Evolutionary conservation across 108 stramenopile genomes (phyloP).

Genomic region (Discostella stelligeroides): DNA sequence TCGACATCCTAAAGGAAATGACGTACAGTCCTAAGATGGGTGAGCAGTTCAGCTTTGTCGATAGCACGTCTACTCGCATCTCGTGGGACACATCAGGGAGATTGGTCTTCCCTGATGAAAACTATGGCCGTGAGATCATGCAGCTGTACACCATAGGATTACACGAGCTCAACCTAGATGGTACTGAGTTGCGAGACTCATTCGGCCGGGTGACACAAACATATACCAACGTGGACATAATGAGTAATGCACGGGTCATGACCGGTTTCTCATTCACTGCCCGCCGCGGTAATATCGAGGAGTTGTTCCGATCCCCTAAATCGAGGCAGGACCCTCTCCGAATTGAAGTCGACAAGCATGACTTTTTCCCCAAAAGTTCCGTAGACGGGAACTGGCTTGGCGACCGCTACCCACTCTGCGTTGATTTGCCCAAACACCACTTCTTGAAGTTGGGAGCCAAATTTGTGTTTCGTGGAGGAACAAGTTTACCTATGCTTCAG

Average conservation of each 20-base stretch:
- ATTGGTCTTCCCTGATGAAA: conserved; percentile 55
- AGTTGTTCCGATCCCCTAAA: conserved; percentile 42
- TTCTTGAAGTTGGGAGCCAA: conserved; percentile 58
- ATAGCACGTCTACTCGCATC: conserved; percentile 35
- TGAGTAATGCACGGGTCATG: conserved; percentile 49
- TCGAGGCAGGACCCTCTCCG: conserved; percentile 56
- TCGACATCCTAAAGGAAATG: conserved; percentile 58
- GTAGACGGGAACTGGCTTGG: conserved; percentile 55
- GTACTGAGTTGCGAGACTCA: conserved; percentile 41
- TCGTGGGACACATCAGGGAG: conserved; percentile 17
- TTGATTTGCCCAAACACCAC: conserved; percentile 51
- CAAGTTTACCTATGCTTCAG: conserved; percentile 28
- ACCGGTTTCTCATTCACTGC: conserved; percentile 50
- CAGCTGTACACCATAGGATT: conserved; percentile 53
- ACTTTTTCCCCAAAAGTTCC: conserved; percentile 57
- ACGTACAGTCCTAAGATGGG: conserved; percentile 59
- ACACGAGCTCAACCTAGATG: conserved; percentile 50
- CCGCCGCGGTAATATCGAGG: conserved; percentile 49
- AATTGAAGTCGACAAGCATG: conserved; percentile 44
- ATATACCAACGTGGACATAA: conserved; percentile 54
- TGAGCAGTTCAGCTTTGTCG: conserved; percentile 55
- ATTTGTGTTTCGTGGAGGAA: conserved; percentile 42
- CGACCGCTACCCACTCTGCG: conserved; percentile 54
- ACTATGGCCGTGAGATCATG: conserved; percentile 57
- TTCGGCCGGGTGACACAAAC: conserved; percentile 43